Percentiles rank a stretch among this genome's conserved stretches.
phyloP scores from a whole-genome alignment of 805 yeast species.

The Scheffersomyces stipitis region DNA sequence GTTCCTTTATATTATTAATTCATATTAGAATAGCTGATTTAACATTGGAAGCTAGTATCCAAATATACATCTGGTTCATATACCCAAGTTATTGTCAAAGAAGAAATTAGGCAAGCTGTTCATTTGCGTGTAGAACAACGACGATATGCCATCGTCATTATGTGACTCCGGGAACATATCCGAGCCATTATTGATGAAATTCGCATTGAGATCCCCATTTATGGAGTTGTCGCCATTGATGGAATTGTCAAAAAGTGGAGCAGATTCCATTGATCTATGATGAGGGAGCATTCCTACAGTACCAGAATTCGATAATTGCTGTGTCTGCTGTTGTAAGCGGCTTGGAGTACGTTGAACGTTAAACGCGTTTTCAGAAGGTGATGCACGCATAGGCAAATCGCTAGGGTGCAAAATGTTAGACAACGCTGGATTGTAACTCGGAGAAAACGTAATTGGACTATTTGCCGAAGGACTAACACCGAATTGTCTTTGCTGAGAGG shows the following conservation, averaged over 20 bases:
- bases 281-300: neutral
- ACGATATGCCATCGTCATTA: conserved; percentile 21
- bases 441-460: conserved; percentile 8
- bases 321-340: too few relatives aligned
- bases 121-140: conserved; percentile 24
- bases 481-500: too few relatives aligned
- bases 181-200: neutral
- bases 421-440: conserved; percentile 23
- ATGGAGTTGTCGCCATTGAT: neutral
- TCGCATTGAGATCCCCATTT: neutral
- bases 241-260: too few relatives aligned
- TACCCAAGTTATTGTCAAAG: conserved; percentile 33
- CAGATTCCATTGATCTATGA: too few relatives aligned
- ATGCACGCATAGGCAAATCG: conserved; percentile 2
- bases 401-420: conserved; percentile 21
- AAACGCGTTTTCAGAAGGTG: neutral
- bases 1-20: too few relatives aligned
- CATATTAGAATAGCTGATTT: too few relatives aligned
- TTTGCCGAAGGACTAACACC: neutral
- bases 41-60: too few relatives aligned
- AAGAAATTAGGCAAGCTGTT: conserved; percentile 37
- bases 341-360: too few relatives aligned
- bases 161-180: conserved; percentile 13
- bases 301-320: too few relatives aligned
- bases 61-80: conserved; percentile 5